Percentiles rank a stretch among this genome's conserved stretches.
Conservation (phyloP, 1,284 basidiomycete genomes). For the Apiotrichum mycotoxinovorans region DNA sequence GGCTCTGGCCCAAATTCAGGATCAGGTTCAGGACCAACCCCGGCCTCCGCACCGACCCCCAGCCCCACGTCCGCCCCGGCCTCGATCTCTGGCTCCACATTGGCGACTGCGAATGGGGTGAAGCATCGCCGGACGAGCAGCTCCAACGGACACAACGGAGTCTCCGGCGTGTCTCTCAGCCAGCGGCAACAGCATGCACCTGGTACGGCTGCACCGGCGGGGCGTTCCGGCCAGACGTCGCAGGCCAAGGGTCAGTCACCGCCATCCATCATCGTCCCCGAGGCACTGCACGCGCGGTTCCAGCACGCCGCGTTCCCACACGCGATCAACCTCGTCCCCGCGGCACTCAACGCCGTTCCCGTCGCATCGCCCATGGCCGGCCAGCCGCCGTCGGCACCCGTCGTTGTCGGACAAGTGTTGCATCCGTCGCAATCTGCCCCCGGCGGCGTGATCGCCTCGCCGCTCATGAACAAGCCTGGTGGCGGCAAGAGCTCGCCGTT, state of each 20-base stretch:
- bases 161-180: not conserved
- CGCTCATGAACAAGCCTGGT: not conserved
- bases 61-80: no score
- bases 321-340: not conserved
- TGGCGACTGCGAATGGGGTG: no score
- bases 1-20: no score
- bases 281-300: not conserved
- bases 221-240: no score
- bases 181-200: not conserved
- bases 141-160: not conserved
- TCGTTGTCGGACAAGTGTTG: not conserved
- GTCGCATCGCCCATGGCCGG: not conserved
- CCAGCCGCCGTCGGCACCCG: not conserved
- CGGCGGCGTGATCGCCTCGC: not conserved
- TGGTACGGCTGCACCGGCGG: not conserved
- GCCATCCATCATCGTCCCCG: not conserved
- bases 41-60: no score
- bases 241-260: not conserved
- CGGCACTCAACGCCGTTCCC: not conserved
- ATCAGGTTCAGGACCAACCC: not conserved
- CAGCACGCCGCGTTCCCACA: constrained; percentile 4
- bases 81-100: no score
- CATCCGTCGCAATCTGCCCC: not conserved
- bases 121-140: not conserved
- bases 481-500: not conserved